phyloP scores from a whole-genome alignment of 306 rosid genomes.

The Cucumis melo region DNA sequence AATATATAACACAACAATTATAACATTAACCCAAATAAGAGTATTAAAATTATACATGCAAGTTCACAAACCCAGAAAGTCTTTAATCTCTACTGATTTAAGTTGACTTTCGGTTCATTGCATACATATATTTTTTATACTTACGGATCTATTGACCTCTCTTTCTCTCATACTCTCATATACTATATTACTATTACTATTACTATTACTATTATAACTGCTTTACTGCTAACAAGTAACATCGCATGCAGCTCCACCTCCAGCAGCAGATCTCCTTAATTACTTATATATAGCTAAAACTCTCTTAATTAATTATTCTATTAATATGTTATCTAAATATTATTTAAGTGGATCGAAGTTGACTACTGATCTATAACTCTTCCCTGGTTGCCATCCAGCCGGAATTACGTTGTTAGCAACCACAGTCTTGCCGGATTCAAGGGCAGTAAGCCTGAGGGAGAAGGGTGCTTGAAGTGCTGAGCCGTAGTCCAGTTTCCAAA shows the following conservation, averaged over 20 bases:
- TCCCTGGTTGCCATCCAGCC: constrained; percentile 49
- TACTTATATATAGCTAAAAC: too few relatives aligned
- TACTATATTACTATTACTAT: background rate
- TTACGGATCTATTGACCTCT: background rate
- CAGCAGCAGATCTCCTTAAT: too few relatives aligned
- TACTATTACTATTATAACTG: background rate
- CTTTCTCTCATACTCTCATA: background rate
- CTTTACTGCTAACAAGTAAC: background rate
- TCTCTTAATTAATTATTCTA: too few relatives aligned
- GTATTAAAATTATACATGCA: background rate
- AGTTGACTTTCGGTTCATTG: background rate
- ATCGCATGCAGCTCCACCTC: too few relatives aligned
- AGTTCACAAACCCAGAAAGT: background rate
- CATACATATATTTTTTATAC: background rate
- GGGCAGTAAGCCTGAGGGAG: constrained; percentile 39
- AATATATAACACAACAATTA: background rate
- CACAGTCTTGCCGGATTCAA: constrained; percentile 17
- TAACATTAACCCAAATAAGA: too few relatives aligned
- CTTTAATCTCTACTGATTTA: background rate
- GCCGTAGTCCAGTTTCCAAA: constrained; percentile 44
- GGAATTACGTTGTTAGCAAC: constrained; percentile 54
- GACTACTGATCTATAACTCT: constrained; percentile 43
- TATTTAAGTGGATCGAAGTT: constrained; percentile 19
- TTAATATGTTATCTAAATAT: too few relatives aligned
- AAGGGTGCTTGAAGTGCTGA: constrained; percentile 35